Conservation (phyloP, 2,329 filamentous ascomycete genomes). For the Pseudogymnoascus sp. region DNA sequence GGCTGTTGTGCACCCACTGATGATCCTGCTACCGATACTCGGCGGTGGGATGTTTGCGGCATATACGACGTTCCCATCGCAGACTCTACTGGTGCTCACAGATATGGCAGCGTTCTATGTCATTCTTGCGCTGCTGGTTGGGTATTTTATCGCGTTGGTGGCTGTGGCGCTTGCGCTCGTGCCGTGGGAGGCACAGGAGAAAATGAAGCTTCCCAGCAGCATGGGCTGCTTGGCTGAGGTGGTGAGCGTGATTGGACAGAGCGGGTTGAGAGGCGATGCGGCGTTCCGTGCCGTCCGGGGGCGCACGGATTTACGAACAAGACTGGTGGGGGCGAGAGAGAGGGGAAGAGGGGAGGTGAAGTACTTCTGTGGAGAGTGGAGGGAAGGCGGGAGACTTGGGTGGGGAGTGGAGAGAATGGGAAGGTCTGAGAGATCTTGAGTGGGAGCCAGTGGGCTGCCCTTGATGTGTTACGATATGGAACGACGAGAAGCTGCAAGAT, state of each 20-base stretch:
- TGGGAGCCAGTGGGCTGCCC: background rate
- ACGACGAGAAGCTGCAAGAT: background rate
- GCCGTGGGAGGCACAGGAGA: conserved; percentile 36
- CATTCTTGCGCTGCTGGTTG: conserved; percentile 61
- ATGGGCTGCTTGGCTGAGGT: conserved; percentile 68
- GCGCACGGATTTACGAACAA: conserved; percentile 61
- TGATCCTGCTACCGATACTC: conserved; percentile 57
- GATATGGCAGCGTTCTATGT: conserved; percentile 67
- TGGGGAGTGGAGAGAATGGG: conserved; percentile 27
- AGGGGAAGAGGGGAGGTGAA: conserved; percentile 12
- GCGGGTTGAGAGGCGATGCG: conserved; percentile 63
- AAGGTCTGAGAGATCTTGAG: conserved; percentile 9
- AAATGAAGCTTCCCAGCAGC: conserved; percentile 64
- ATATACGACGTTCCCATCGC: conserved; percentile 46
- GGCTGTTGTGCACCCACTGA: conserved; percentile 52
- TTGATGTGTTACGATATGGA: conserved; percentile 6
- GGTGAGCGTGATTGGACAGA: conserved; percentile 68
- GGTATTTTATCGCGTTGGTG: conserved; percentile 61
- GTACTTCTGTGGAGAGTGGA: conserved; percentile 25
- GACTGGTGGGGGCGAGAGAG: conserved; percentile 40
- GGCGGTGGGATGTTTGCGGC: conserved; percentile 68
- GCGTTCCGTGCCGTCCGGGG: conserved; percentile 63
- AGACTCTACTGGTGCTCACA: conserved; percentile 59
- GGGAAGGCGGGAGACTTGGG: conserved; percentile 21
- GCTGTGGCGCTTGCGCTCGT: conserved; percentile 33